Evolutionary conservation across 139 green algal genomes (phyloP), one percentile per base, ranked within the genome.

Genomic region (Chlamydomonas schloesseri): DNA sequence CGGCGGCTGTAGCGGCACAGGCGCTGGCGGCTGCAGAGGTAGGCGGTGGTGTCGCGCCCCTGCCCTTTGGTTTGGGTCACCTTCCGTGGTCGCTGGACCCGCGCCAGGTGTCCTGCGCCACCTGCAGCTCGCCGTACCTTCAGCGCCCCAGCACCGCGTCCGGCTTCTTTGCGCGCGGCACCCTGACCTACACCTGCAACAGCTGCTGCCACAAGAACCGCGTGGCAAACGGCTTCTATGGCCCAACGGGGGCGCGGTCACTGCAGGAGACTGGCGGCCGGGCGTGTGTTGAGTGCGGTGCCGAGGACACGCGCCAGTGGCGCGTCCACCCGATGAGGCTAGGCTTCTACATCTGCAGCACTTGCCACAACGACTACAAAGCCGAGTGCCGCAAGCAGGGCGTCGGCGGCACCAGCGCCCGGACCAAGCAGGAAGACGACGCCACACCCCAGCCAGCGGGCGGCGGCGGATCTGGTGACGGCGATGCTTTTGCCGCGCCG

Each of bases 191-290:
- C 36, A 73, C 36, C 34, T 83, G 76, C 36, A 0, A 64, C 37
- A 5, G 29, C 37, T 83, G 76, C 62, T 83, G 76, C 60, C 13
- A 29, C 3, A 68, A 29, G 17, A 83, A 83, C 58, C 17, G 18
- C 24, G 53, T 9, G 17, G 3, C 3, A 24, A 47, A 42, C 28
- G 60, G 60, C 36, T 83, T 83, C 60, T 73, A 73, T 42, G 76
- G 76, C 26, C 76, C 76, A 2, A 3, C 42, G 28, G 76, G 76
- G 15, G 73, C 76, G 2, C 14, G 37, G 14, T 47, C 26, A 5
- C 23, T 83, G 60, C 34, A 73, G 58, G 76, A 73, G 60, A 60
- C 76, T 15, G 76, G 76, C 60, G 76, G 76, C 36, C 60, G 60
- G 24, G 26, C 29, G 23, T 83, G 76, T 58, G 36, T 2, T 0